phyloP scores from a whole-genome alignment of 2,329 filamentous ascomycete genomes.

The Colletotrichum simmondsii region DNA sequence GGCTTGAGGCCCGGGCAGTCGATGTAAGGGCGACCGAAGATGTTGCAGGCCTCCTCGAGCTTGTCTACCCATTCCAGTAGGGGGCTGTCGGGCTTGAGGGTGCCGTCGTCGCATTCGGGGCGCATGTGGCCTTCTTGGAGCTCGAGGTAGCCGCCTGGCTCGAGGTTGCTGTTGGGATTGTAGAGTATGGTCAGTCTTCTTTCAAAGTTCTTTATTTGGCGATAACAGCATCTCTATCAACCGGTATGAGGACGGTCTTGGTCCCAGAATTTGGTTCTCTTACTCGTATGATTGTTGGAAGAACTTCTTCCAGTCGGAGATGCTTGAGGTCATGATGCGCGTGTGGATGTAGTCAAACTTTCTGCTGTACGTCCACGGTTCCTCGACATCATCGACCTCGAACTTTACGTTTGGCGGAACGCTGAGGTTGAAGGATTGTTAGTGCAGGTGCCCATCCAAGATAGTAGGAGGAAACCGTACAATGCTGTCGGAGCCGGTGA shows the following conservation, averaged over 20 bases:
- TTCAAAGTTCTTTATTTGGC: no score
- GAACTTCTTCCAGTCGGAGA: slow-evolving; percentile 38
- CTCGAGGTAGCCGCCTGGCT: slow-evolving; percentile 39
- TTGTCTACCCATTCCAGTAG: slow-evolving; percentile 38
- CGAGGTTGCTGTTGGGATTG: slow-evolving; percentile 17
- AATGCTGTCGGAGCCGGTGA: slow-evolving; percentile 44
- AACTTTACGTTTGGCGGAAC: slow-evolving; percentile 43
- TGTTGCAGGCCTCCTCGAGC: slow-evolving; percentile 42
- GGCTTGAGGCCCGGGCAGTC: neutral
- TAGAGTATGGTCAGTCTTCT: neutral
- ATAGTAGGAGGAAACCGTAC: no score
- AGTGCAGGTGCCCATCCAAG: no score
- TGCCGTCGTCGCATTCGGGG: slow-evolving; percentile 32
- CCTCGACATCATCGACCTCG: slow-evolving; percentile 44
- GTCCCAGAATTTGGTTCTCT: no score
- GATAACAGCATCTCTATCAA: no score
- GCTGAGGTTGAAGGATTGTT: no score
- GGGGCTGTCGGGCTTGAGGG: slow-evolving; percentile 35
- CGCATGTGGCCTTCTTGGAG: slow-evolving; percentile 36
- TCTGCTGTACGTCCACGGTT: slow-evolving; percentile 33
- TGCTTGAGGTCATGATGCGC: slow-evolving; percentile 44
- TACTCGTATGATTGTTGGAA: slow-evolving; percentile 15
- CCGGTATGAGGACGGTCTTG: no score
- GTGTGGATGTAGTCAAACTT: slow-evolving; percentile 47
- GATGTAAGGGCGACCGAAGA: slow-evolving; percentile 40